phyloP scores from a whole-genome alignment of 371 early-diverging fungal species.

The Mortierella sp. region DNA sequence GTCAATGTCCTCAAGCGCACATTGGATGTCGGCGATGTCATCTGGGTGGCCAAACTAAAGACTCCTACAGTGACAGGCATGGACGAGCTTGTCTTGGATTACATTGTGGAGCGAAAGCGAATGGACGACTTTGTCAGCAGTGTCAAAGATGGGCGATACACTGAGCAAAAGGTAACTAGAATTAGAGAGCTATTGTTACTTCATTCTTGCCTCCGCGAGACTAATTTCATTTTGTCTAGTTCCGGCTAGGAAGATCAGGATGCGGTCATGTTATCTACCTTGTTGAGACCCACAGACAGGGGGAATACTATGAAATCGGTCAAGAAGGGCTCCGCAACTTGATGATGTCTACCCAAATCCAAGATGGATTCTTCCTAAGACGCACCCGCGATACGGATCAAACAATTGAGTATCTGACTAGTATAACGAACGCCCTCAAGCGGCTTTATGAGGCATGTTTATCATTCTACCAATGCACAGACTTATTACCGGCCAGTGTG shows the following conservation, averaged over 20 bases:
- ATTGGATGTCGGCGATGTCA: conserved; percentile 87
- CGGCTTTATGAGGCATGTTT: conserved; percentile 56
- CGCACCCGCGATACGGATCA: conserved; percentile 77
- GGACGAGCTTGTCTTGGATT: conserved; percentile 85
- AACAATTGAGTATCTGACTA: conserved; percentile 78
- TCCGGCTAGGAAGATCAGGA: conserved; percentile 77
- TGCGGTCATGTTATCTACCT: conserved; percentile 82
- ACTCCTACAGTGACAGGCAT: conserved; percentile 15
- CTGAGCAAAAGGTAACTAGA: conserved; percentile 88
- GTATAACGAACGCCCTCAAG: conserved; percentile 65
- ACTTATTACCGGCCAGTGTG: not conserved
- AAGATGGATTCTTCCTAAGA: conserved; percentile 81
- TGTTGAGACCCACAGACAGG: conserved; percentile 78
- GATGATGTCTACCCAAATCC: conserved; percentile 73
- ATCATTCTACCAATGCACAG: not conserved
- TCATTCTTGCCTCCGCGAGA: too few species aligned
- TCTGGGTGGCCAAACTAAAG: conserved; percentile 85
- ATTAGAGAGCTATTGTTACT: too few species aligned
- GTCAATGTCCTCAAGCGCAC: conserved; percentile 67
- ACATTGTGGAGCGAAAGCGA: conserved; percentile 93
- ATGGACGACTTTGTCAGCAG: conserved; percentile 91
- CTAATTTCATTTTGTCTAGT: conserved; percentile 48
- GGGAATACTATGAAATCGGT: conserved; percentile 63
- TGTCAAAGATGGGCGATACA: conserved; percentile 95
- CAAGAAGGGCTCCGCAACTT: conserved; percentile 73